phyloP scores from a whole-genome alignment of 169 alveolate species.

The Babesia divergens region DNA sequence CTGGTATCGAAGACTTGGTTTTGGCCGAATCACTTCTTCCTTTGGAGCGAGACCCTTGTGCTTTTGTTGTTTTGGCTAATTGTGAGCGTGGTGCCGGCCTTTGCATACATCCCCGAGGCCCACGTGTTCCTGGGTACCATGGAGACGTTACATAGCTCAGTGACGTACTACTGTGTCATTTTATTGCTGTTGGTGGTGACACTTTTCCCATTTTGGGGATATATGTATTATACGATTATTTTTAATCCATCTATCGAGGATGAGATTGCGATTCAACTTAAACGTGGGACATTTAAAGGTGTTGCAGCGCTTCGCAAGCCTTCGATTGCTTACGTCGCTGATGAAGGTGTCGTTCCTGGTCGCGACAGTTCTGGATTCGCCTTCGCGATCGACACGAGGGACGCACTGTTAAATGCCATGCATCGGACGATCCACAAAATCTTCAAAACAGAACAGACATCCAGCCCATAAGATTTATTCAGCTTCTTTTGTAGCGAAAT shows the following conservation, averaged over 20 bases:
- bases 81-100: slow-evolving; percentile 55
- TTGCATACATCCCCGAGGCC: slow-evolving; percentile 67
- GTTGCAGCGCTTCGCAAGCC: slow-evolving; percentile 19
- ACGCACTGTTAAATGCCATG: slow-evolving; percentile 60
- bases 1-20: slow-evolving; percentile 69
- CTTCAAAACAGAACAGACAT: slow-evolving; percentile 4
- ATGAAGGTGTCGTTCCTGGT: slow-evolving; percentile 14
- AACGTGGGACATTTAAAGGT: slow-evolving; percentile 67
- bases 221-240: slow-evolving; percentile 54
- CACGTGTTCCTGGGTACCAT: slow-evolving; percentile 71
- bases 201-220: slow-evolving; percentile 61
- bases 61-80: slow-evolving; percentile 63
- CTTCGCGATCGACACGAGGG: slow-evolving; percentile 69
- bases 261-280: slow-evolving; percentile 60
- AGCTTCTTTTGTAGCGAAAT: slow-evolving; percentile 83
- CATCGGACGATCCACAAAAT: slow-evolving; percentile 69
- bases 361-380: slow-evolving; percentile 59
- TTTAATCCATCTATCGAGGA: slow-evolving; percentile 72
- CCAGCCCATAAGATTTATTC: slow-evolving; percentile 78
- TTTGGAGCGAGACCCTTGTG: slow-evolving; percentile 54
- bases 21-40: slow-evolving; percentile 44
- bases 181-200: slow-evolving; percentile 51
- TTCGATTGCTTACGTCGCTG: slow-evolving; percentile 64
- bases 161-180: slow-evolving; percentile 52
- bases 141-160: slow-evolving; percentile 57